A percentile compares a stretch with the other conserved stretches of the same genome.
Evolutionary conservation across 768 basidiomycete species (phyloP).

Genomic region (Artomyces pyxidatus): DNA sequence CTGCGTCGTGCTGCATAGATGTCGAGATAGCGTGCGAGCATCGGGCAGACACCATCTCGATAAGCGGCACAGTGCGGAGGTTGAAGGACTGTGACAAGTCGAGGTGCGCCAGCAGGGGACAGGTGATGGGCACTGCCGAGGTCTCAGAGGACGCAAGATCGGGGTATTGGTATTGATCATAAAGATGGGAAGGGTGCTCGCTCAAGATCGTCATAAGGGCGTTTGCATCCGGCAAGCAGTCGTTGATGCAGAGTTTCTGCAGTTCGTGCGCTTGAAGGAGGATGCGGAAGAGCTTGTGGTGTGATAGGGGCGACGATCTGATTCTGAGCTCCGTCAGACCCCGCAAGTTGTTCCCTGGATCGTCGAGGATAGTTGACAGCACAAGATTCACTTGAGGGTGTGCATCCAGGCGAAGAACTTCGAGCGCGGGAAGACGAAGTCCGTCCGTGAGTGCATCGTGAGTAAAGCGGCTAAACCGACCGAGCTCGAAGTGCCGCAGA

Average conservation of each 20-base stretch:
- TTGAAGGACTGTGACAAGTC: slow-evolving; percentile 8
- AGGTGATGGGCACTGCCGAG: not conserved
- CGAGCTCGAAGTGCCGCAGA: too few relatives aligned
- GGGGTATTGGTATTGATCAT: not conserved
- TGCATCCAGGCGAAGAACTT: slow-evolving; percentile 3
- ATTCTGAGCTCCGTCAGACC: slow-evolving; percentile 10
- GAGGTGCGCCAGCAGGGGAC: slow-evolving; percentile 9
- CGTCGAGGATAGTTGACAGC: not conserved
- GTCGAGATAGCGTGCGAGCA: not conserved
- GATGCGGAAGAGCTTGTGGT: not conserved
- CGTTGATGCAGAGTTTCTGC: slow-evolving; percentile 1
- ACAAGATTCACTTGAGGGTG: not conserved
- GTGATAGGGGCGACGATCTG: not conserved
- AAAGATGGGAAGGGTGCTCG: not conserved
- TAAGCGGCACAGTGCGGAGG: slow-evolving; percentile 9
- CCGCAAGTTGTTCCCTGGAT: slow-evolving; percentile 7
- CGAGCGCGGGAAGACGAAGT: not conserved
- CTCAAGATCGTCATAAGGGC: slow-evolving; percentile 1
- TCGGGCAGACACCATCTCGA: slow-evolving; percentile 13
- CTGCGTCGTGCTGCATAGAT: not conserved
- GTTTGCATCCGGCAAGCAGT: not conserved
- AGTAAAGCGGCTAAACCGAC: too few relatives aligned
- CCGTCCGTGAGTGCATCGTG: not conserved
- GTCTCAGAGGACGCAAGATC: too few relatives aligned
- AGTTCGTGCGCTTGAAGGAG: slow-evolving; percentile 3